phyloP scores from a whole-genome alignment of 2,329 filamentous ascomycete species.

The Salinomyces thailandicus region DNA sequence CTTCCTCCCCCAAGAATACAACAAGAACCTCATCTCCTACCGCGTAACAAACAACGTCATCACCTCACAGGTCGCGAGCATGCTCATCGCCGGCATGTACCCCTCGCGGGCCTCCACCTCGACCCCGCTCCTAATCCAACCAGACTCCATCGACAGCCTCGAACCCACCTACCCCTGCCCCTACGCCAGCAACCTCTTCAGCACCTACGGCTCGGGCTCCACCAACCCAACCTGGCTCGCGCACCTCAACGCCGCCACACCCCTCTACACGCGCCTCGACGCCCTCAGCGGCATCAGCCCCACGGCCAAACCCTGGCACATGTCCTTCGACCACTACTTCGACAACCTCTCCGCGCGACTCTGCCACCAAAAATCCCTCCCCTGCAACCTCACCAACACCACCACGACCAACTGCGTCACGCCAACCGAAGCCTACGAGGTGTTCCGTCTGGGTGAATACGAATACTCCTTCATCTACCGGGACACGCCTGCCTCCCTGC shows the following conservation, averaged over 20 bases:
- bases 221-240: constrained; percentile 46
- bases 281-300: constrained; percentile 54
- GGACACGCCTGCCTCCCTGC: constrained; percentile 51
- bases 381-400: constrained; percentile 49
- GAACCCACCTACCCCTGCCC: constrained; percentile 63
- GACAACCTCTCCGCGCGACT: constrained; percentile 72
- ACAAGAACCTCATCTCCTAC: constrained; percentile 45
- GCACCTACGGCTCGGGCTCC: constrained; percentile 37
- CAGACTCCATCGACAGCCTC: constrained; percentile 55
- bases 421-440: constrained; percentile 52
- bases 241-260: constrained; percentile 49
- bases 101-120: constrained; percentile 21
- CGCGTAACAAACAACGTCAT: constrained; percentile 75
- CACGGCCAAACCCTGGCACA: constrained; percentile 53
- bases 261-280: constrained; percentile 53
- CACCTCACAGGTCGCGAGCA: constrained; percentile 68
- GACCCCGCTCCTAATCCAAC: constrained; percentile 36
- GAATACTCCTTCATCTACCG: constrained; percentile 74
- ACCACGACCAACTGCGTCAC: constrained; percentile 48
- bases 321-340: constrained; percentile 69
- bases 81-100: constrained; percentile 64
- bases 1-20: constrained; percentile 50
- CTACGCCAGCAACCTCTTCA: constrained; percentile 37
- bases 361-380: constrained; percentile 63
- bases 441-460: constrained; percentile 68